phyloP scores from a whole-genome alignment of 164 flowering plant genomes.

The Magnolia officinalis region DNA sequence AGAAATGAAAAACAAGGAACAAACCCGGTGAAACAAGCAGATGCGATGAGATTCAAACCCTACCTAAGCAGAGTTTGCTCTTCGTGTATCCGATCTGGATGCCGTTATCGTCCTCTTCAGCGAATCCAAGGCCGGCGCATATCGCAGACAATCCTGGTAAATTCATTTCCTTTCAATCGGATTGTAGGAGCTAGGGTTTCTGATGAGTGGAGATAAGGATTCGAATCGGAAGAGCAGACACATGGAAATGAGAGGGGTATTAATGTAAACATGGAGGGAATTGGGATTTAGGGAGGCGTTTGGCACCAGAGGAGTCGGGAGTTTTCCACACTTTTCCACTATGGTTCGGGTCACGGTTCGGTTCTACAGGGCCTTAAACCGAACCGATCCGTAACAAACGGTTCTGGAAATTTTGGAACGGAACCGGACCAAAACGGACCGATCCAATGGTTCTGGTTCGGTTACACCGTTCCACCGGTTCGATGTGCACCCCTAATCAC shows the following conservation, averaged over 20 bases:
- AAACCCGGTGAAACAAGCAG: background rate
- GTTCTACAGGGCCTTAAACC: background rate
- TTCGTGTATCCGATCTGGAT: slow-evolving; percentile 51
- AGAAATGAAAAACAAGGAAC: background rate
- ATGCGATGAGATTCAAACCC: background rate
- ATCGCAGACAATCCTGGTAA: slow-evolving; percentile 62
- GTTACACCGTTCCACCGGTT: too few relatives aligned
- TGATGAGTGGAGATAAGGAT: background rate
- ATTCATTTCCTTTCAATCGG: slow-evolving; percentile 20
- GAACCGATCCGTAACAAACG: too few relatives aligned
- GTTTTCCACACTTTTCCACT: background rate
- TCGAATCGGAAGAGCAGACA: background rate
- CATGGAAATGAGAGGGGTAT: background rate
- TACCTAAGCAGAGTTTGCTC: slow-evolving; percentile 67
- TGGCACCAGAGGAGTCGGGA: slow-evolving; percentile 3
- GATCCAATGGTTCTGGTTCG: too few relatives aligned
- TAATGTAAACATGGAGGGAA: background rate
- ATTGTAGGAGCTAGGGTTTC: slow-evolving; percentile 6
- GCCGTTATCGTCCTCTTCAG: slow-evolving; percentile 58
- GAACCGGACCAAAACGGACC: too few relatives aligned
- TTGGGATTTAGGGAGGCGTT: background rate
- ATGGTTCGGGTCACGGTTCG: background rate
- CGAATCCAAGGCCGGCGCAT: slow-evolving; percentile 66
- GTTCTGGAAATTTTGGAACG: too few relatives aligned
- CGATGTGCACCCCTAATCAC: too few relatives aligned